These are phyloP conservation scores for Candida schatavii DNA, from an alignment of 805 yeast species.

Conservation along the genomic window DNA sequence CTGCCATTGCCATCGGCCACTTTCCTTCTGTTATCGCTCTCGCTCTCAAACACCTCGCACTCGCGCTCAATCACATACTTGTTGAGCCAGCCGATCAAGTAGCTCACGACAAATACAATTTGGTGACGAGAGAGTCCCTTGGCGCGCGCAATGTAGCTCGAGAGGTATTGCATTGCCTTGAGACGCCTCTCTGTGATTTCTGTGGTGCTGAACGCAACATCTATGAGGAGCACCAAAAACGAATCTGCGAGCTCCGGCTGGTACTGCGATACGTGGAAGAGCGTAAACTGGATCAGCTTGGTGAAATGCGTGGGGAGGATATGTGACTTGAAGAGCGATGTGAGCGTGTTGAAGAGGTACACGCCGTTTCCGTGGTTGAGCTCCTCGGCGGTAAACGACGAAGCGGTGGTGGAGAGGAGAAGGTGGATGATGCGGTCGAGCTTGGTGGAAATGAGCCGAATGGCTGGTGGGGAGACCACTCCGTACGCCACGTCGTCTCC, in stretches of 20 bases:
- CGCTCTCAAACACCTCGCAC: constrained; percentile 59
- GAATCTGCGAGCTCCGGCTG: constrained; percentile 83
- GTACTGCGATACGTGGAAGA: constrained; percentile 79
- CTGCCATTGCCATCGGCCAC: constrained; percentile 5
- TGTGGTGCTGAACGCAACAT: constrained; percentile 69
- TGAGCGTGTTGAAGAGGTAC: constrained; percentile 65
- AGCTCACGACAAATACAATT: constrained; percentile 76
- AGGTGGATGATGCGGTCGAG: constrained; percentile 66
- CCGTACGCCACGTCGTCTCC: constrained; percentile 21
- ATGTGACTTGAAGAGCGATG: constrained; percentile 75
- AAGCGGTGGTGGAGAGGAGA: constrained; percentile 50
- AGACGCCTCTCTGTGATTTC: constrained; percentile 74
- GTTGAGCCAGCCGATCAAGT: constrained; percentile 79
- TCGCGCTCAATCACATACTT: constrained; percentile 83
- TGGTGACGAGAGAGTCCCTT: constrained; percentile 67
- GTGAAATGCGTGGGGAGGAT: constrained; percentile 91
- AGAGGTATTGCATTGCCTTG: constrained; percentile 87
- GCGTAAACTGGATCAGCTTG: constrained; percentile 77
- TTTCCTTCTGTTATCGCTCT: constrained; percentile 10
- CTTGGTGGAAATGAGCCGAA: constrained; percentile 57
- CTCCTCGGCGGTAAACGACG: constrained; percentile 48
- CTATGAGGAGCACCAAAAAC: constrained; percentile 75
- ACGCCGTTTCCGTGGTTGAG: constrained; percentile 64
- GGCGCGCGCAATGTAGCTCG: constrained; percentile 89
- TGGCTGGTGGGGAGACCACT: constrained; percentile 45